These are phyloP conservation scores for Linum tenue DNA, from an alignment of 345 rosid species.

Conservation along the genomic window DNA sequence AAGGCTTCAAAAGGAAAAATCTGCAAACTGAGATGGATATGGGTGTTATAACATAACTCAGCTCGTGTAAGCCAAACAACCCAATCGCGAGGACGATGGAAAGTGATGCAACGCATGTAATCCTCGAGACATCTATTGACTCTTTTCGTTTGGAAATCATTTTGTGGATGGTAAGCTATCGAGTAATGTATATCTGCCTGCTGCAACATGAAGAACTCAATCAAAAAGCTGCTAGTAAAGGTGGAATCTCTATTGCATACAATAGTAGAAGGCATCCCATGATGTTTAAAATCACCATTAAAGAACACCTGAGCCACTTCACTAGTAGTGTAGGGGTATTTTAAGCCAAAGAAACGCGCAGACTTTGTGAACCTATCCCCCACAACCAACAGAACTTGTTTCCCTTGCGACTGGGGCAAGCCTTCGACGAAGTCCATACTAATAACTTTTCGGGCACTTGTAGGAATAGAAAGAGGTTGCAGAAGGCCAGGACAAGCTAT, in stretches of 20 bases:
- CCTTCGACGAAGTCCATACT: neutral
- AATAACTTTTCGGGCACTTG: neutral
- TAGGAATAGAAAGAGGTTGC: neutral
- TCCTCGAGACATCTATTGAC: too few species aligned
- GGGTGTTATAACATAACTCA: too few species aligned
- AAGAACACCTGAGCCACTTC: neutral
- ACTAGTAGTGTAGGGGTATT: neutral
- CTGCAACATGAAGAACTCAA: too few species aligned
- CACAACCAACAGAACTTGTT: neutral
- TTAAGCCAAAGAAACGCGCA: neutral
- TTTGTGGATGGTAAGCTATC: too few species aligned
- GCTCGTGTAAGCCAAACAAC: too few species aligned
- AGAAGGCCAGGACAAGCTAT: neutral
- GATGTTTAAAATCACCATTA: neutral
- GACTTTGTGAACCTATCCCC: neutral
- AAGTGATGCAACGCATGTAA: neutral
- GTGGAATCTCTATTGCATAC: neutral
- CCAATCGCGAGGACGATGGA: too few species aligned
- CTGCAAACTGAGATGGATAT: too few species aligned
- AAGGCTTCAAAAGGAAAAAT: too few species aligned
- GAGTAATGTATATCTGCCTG: too few species aligned
- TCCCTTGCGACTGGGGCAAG: neutral
- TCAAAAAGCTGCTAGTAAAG: neutral
- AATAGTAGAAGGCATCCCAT: neutral
- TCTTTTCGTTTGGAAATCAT: too few species aligned